These are phyloP conservation scores for Calonectria naviculata DNA, from an alignment of 2,329 filamentous ascomycete genomes.

Conservation along the genomic window DNA sequence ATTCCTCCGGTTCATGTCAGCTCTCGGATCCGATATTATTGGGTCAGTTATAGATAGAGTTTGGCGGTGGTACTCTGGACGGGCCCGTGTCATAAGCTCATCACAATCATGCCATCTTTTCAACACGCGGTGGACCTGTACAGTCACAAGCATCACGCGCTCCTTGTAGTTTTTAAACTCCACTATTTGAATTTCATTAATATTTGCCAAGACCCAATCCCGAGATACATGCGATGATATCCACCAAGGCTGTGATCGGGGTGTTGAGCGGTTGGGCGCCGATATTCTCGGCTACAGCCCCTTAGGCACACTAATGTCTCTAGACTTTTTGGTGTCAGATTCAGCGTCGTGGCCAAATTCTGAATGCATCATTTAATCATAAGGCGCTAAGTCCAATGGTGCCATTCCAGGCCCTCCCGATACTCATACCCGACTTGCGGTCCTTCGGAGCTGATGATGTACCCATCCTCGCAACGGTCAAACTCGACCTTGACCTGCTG, in stretches of 20 bases:
- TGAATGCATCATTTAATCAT: not conserved
- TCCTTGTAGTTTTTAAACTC: constrained; percentile 14
- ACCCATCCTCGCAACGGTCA: constrained; percentile 64
- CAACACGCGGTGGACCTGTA: constrained; percentile 3
- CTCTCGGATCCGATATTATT: not conserved
- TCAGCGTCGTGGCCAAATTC: not conserved
- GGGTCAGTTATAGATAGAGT: not conserved
- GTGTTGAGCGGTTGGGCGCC: not conserved
- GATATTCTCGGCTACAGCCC: not conserved
- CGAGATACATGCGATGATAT: not conserved
- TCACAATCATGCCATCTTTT: constrained; percentile 14
- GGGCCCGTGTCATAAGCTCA: constrained; percentile 17
- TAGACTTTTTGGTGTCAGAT: not conserved
- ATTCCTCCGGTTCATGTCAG: not conserved
- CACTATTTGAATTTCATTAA: constrained; percentile 21
- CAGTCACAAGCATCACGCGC: constrained; percentile 13
- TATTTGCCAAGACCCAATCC: constrained; percentile 14
- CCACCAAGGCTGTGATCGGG: not conserved
- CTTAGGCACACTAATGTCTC: not conserved
- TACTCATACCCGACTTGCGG: constrained; percentile 51
- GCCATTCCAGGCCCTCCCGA: constrained; percentile 40
- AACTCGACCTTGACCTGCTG: constrained; percentile 61
- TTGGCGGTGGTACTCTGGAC: not conserved
- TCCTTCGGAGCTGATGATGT: constrained; percentile 67
- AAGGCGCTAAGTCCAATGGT: constrained; percentile 38